Base-by-base conservation (phyloP, 257 asterid genomes). In the Fraxinus americana region DNA sequence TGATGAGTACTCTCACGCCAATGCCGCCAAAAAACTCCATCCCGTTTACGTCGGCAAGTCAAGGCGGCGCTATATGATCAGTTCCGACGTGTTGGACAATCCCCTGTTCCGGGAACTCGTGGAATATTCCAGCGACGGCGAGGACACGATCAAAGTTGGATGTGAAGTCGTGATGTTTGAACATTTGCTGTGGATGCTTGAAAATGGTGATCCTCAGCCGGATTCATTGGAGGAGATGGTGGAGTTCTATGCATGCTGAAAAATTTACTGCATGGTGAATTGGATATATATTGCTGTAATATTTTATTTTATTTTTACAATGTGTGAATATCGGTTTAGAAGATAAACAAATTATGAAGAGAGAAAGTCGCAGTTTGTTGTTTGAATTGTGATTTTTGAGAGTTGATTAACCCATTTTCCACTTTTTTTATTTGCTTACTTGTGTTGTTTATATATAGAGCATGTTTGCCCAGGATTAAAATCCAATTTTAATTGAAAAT, bases 101-200 rank as follows among this genome's bases (percentile, higher is more conserved):
- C 99, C 98, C 0, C 87, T 96, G 10, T 88, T 96, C 89, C 93
- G 97, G 3, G 97, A 96, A 81, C 97, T 96, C 41, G 86, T 87
- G 45, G 89, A 84, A 27, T 83, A 85, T 52, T 78, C 88, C 78
- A 76, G 83, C 36, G 80, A 72, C 4, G 80, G 65, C 41, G 86
- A 77, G 68, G 88, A 85, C 1, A 79, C 86, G 71, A 77, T 89
- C 81, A 79, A 81, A 74, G 90, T 92, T 34, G 91, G 93, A 0
- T 94, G 98, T 39, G 98, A 94, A 83, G 98, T 94, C 2, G 98
- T 94, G 14, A 87, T 94, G 78, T 94, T 94, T 78, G 98, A 94
- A 59, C 98, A 94, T 84, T 88, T 94, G 16, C 89, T 94, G 0
- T 91, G 96, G 96, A 91, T 91, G 94, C 93, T 91, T 29, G 90